phyloP scores from a whole-genome alignment of 2,329 filamentous ascomycete genomes.

The Diaporthe aspalathi region DNA sequence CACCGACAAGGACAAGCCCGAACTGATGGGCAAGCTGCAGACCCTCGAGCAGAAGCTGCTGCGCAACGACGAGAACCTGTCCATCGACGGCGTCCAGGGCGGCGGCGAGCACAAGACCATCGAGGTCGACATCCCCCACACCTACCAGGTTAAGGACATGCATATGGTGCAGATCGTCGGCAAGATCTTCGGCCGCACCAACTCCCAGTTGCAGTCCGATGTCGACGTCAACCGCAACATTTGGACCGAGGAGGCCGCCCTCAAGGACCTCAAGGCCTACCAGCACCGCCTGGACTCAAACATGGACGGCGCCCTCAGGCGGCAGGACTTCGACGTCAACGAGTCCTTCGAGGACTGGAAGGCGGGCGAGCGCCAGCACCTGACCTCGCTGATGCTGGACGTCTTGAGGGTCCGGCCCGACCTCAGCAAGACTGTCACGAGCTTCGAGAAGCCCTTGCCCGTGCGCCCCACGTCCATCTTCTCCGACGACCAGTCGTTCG shows the following conservation, averaged over 20 bases:
- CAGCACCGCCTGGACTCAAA: slow-evolving; percentile 88
- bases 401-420: slow-evolving; percentile 89
- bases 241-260: slow-evolving; percentile 93
- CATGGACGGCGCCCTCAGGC: slow-evolving; percentile 79
- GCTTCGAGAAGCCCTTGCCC: slow-evolving; percentile 70
- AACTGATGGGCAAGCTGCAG: slow-evolving; percentile 81
- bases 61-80: slow-evolving; percentile 91
- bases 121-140: slow-evolving; percentile 85
- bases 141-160: slow-evolving; percentile 97
- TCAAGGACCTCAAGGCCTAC: slow-evolving; percentile 93
- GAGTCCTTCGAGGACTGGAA: slow-evolving; percentile 93
- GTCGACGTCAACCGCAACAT: slow-evolving; percentile 82
- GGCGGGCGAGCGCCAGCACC: slow-evolving; percentile 84
- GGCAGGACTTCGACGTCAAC: slow-evolving; percentile 89
- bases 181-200: slow-evolving; percentile 83
- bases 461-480: slow-evolving; percentile 60
- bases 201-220: slow-evolving; percentile 85
- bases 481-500: slow-evolving; percentile 62
- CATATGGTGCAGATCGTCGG: slow-evolving; percentile 88
- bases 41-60: slow-evolving; percentile 94
- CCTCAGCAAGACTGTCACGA: slow-evolving; percentile 79
- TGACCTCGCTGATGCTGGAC: slow-evolving; percentile 93
- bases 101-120: slow-evolving; percentile 74
- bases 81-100: slow-evolving; percentile 69
- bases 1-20: slow-evolving; percentile 85